Percentiles rank a stretch among this genome's conserved stretches.
phyloP scores from a whole-genome alignment of 1,139 yeast genomes.

The Kluyveromyces sp. region DNA sequence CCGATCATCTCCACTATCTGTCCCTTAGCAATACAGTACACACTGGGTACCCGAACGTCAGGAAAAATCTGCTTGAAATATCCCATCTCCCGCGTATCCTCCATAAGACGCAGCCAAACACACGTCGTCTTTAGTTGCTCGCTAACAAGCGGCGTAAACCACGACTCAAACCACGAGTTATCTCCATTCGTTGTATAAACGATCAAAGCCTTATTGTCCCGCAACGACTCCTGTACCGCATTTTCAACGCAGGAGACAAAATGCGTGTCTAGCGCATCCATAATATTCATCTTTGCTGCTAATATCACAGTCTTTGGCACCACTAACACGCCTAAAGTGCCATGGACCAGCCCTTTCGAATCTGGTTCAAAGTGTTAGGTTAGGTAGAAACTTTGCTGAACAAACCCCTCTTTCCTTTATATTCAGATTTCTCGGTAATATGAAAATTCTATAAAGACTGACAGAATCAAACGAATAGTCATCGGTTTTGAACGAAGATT shows the following conservation, averaged over 20 bases:
- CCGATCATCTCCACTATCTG: conserved; percentile 38
- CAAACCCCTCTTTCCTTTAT: background rate
- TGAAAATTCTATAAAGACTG: background rate
- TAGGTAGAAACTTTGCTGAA: too few species aligned
- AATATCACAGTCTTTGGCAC: too few species aligned
- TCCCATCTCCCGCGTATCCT: conserved; percentile 42
- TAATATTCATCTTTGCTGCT: conserved; percentile 2
- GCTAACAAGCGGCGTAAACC: conserved; percentile 20
- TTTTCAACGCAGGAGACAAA: conserved; percentile 21
- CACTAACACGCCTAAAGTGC: too few species aligned
- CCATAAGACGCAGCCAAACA: conserved; percentile 41
- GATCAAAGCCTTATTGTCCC: conserved; percentile 18
- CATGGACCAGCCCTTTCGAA: too few species aligned
- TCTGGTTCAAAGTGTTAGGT: too few species aligned
- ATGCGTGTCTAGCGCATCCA: conserved; percentile 6
- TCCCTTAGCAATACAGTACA: conserved; percentile 44
- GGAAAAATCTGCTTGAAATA: conserved; percentile 48
- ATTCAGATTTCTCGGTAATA: too few species aligned
- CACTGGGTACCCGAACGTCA: conserved; percentile 41
- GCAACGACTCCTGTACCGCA: conserved; percentile 21
- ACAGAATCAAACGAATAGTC: background rate
- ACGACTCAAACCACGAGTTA: conserved; percentile 19
- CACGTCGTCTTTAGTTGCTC: conserved; percentile 14
- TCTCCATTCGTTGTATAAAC: conserved; percentile 20
- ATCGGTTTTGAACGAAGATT: background rate